Base-by-base conservation (phyloP, 768 basidiomycete species). In the Termitomyces sp. region DNA sequence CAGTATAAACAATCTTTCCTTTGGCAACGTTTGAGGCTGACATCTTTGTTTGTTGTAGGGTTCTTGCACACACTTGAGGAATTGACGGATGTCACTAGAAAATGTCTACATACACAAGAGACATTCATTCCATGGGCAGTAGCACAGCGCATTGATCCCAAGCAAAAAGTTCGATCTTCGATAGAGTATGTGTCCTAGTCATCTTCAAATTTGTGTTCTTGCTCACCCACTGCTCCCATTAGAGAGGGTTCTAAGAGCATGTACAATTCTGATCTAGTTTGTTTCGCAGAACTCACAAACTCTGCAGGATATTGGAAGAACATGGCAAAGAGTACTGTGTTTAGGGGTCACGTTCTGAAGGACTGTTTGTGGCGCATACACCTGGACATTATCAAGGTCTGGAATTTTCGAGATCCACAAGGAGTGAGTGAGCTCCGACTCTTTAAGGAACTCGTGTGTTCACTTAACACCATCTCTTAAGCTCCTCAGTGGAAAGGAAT, bases 311-410 rank as follows among this genome's bases (percentile, higher is more conserved):
- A 54, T 42, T 54, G 43, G 54, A 45, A 21, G n/a, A 25, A 54
- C 27, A 40, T 54, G 53, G 44, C 39, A 12, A 54, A 44, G 21
- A 53, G 52, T 43, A 42, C 52, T 14, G 52, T 53, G 0, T 53
- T 53, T 30, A 53, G 16, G 17, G 41, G 30, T 16, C 52, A 53
- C 21, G 7, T 44, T 17, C 17, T 53, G 19, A 53, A 44, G 32
- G 53, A 54, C 44, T 54, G 53, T 45, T 25, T 54, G 16, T 35
- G 30, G 53, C 44, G 53, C 12, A 54, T 54, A 34, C 53, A 54
- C 14, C 8, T 46, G 28, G 45, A 46, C 28, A 46, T 46, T 30
- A n/a, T 30, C 28, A 46, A 46, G 5, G 45, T 46, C 34, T 54
- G 53, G 53, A 54, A 54, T 25, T 54, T 54, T 8, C n/a, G 53